phyloP scores from a whole-genome alignment of 768 basidiomycete genomes.

The Inosperma sp. region DNA sequence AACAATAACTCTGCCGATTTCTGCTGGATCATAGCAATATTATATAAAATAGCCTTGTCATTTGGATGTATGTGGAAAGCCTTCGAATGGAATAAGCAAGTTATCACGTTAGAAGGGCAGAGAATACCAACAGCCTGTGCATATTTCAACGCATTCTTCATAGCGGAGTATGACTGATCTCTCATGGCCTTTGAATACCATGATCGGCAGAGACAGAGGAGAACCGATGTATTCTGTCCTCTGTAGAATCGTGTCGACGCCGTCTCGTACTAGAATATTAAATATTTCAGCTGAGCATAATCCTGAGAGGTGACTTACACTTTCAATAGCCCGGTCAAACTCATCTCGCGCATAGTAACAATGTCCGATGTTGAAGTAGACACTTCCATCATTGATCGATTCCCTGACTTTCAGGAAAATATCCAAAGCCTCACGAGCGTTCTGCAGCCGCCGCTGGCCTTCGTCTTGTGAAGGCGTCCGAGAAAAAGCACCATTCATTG shows the following conservation, averaged over 20 bases:
- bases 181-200: constrained; percentile 94
- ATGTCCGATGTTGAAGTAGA: constrained; percentile 95
- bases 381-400: constrained; percentile 72
- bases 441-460: constrained; percentile 55
- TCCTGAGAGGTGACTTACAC: constrained; percentile 49
- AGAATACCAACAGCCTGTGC: constrained; percentile 58
- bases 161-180: constrained; percentile 76
- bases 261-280: constrained; percentile 72
- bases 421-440: constrained; percentile 82
- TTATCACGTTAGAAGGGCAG: background rate
- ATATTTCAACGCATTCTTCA: constrained; percentile 81
- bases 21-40: constrained; percentile 98
- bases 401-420: constrained; percentile 91
- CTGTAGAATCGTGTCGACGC: constrained; percentile 76
- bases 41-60: constrained; percentile 90
- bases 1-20: constrained; percentile 91
- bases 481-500: constrained; percentile 49
- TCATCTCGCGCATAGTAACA: constrained; percentile 92
- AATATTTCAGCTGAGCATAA: background rate
- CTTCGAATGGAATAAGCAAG: constrained; percentile 36
- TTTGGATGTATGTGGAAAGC: constrained; percentile 78
- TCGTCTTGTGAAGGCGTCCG: constrained; percentile 54
- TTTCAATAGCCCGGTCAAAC: constrained; percentile 93
- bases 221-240: constrained; percentile 66
- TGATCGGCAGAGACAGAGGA: constrained; percentile 84